Evolutionary conservation across 441 rosid species (phyloP).

Genomic region (Gossypium gossypioides): DNA sequence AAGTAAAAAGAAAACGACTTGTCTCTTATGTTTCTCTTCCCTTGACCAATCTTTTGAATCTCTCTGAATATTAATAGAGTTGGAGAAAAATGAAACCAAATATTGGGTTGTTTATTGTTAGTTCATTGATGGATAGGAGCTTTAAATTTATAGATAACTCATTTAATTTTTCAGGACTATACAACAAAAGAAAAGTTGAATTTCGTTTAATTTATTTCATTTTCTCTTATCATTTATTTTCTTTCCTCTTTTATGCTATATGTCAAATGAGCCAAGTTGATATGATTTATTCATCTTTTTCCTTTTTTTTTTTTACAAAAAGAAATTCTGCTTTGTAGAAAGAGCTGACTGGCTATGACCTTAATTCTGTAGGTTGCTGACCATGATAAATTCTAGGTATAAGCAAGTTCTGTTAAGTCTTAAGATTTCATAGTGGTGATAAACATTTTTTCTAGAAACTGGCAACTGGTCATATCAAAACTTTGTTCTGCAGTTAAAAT

Average conservation of each 20-base stretch:
- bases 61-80: not conserved
- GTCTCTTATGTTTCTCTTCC: not conserved
- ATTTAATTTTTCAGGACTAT: not conserved
- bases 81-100: not conserved
- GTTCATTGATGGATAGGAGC: not conserved
- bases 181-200: not conserved
- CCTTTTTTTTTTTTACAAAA: not conserved
- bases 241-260: not conserved
- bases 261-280: not conserved
- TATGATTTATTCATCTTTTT: not conserved
- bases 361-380: not conserved
- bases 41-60: not conserved
- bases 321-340: not conserved
- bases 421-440: not conserved
- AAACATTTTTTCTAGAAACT: not conserved
- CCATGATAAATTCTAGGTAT: not conserved
- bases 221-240: not conserved
- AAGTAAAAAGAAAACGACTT: not conserved
- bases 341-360: not conserved
- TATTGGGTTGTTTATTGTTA: not conserved
- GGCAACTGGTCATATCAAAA: not conserved
- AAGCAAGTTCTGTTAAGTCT: not conserved
- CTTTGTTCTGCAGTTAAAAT: not conserved
- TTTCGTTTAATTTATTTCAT: not conserved
- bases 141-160: not conserved